These are phyloP conservation scores for Plasmodium blacklocki DNA, from an alignment of 169 alveolate species.

Conservation along the genomic window DNA sequence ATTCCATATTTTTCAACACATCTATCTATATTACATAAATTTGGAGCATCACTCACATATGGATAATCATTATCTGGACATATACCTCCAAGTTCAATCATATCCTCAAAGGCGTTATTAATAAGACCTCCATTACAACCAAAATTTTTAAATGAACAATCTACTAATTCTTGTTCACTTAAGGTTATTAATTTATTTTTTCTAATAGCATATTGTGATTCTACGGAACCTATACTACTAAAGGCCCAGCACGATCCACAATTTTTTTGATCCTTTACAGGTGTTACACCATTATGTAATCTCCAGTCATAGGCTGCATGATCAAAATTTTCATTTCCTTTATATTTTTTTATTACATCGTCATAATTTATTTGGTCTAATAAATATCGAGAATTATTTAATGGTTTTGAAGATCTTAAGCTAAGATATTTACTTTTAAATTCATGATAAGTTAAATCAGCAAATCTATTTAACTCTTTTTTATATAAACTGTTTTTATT, in stretches of 20 bases:
- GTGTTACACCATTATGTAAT: conserved; percentile 79
- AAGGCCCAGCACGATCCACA: conserved; percentile 93
- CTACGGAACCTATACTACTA: conserved; percentile 85
- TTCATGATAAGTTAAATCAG: conserved; percentile 76
- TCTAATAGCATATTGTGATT: conserved; percentile 79
- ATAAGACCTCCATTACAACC: conserved; percentile 92
- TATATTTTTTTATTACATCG: conserved; percentile 22
- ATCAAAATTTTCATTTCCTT: neutral
- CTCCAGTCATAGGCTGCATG: conserved; percentile 80
- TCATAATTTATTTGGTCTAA: conserved; percentile 2
- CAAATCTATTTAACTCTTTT: conserved; percentile 74
- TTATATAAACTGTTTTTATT: conserved; percentile 21
- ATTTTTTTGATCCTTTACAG: conserved; percentile 85
- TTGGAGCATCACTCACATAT: conserved; percentile 76
- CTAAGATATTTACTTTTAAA: conserved; percentile 44
- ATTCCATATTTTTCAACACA: conserved; percentile 63
- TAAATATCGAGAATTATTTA: neutral
- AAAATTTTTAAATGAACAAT: conserved; percentile 81
- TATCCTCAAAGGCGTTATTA: conserved; percentile 87
- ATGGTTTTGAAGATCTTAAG: neutral
- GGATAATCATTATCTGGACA: conserved; percentile 82
- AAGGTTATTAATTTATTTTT: conserved; percentile 50
- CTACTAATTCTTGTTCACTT: conserved; percentile 92
- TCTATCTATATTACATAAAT: conserved; percentile 26
- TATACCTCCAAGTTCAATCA: conserved; percentile 80